Percentiles rank a stretch among this genome's conserved stretches.
phyloP scores from a whole-genome alignment of 768 basidiomycete genomes.

The Asterophora lycoperdoides region DNA sequence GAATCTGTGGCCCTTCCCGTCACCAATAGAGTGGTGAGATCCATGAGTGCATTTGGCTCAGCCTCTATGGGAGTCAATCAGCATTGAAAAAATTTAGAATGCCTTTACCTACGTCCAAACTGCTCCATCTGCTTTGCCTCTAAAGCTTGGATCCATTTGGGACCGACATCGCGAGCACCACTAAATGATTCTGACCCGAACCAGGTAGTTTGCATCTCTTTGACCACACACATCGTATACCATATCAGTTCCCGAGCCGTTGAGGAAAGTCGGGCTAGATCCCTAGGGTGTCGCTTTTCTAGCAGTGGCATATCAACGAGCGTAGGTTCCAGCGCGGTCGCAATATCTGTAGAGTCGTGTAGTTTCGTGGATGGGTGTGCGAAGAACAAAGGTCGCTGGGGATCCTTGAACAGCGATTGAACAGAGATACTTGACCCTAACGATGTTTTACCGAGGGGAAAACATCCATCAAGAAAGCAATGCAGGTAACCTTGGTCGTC shows the following conservation, averaged over 20 bases:
- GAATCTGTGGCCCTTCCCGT: conserved; percentile 72
- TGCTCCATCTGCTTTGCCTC: conserved; percentile 62
- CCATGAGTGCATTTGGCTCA: conserved; percentile 60
- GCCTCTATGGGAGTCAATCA: conserved; percentile 39
- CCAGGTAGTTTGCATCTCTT: conserved; percentile 73
- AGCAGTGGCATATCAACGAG: conserved; percentile 56
- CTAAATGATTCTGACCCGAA: conserved; percentile 60
- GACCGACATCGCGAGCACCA: conserved; percentile 70
- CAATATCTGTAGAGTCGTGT: conserved; percentile 18
- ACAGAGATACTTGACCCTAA: conserved; percentile 31
- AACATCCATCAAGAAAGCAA: conserved; percentile 73
- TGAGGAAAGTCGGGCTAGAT: conserved; percentile 68
- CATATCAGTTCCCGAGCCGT: conserved; percentile 65
- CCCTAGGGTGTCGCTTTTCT: conserved; percentile 49
- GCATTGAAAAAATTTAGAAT: conserved; percentile 4
- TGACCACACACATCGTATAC: conserved; percentile 65
- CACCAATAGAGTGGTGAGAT: conserved; percentile 65
- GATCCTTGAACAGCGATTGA: conserved; percentile 44
- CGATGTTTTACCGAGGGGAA: conserved; percentile 56
- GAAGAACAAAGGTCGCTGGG: conserved; percentile 42
- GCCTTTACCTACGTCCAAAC: conserved; percentile 52
- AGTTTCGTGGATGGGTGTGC: conserved; percentile 37
- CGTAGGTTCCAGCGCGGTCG: conserved; percentile 39
- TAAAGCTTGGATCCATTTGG: conserved; percentile 65
- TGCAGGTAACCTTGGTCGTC: conserved; percentile 57